phyloP scores from a whole-genome alignment of 208 protist genomes.

The Wallacemonas rigidus region DNA sequence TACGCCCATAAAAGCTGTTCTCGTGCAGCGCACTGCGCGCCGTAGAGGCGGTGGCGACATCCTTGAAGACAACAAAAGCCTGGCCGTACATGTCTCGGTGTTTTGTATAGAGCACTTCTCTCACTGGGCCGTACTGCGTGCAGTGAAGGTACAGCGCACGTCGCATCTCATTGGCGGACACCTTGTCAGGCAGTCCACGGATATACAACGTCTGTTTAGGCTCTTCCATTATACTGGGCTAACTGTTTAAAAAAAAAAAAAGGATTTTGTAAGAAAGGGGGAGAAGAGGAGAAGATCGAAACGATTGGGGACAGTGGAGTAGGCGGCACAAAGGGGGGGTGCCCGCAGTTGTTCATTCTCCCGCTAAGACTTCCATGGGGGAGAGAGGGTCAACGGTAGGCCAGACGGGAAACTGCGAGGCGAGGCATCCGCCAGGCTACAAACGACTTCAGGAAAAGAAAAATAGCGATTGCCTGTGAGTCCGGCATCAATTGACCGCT shows the following conservation, averaged over 20 bases:
- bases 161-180: conserved; percentile 68
- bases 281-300: too few relatives aligned
- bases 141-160: conserved; percentile 83
- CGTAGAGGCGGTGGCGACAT: conserved; percentile 81
- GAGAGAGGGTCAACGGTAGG: too few relatives aligned
- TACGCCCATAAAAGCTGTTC: conserved; percentile 68
- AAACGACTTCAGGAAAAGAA: too few relatives aligned
- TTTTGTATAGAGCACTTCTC: conserved; percentile 67
- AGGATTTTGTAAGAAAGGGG: conserved; percentile 1
- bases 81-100: conserved; percentile 71
- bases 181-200: conserved; percentile 80
- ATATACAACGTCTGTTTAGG: conserved; percentile 89
- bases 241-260: not conserved
- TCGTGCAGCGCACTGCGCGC: conserved; percentile 68
- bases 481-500: too few relatives aligned
- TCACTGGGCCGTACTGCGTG: conserved; percentile 85
- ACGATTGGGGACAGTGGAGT: not conserved
- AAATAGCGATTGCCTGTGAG: too few relatives aligned
- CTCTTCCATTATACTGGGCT: conserved; percentile 45
- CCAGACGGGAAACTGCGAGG: too few relatives aligned
- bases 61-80: conserved; percentile 86
- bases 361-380: not conserved
- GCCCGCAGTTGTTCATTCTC: not conserved
- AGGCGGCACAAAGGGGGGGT: not conserved
- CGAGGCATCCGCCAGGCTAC: too few relatives aligned